Conservation (phyloP, 2,329 filamentous ascomycete genomes). For the Metarhizium album region DNA sequence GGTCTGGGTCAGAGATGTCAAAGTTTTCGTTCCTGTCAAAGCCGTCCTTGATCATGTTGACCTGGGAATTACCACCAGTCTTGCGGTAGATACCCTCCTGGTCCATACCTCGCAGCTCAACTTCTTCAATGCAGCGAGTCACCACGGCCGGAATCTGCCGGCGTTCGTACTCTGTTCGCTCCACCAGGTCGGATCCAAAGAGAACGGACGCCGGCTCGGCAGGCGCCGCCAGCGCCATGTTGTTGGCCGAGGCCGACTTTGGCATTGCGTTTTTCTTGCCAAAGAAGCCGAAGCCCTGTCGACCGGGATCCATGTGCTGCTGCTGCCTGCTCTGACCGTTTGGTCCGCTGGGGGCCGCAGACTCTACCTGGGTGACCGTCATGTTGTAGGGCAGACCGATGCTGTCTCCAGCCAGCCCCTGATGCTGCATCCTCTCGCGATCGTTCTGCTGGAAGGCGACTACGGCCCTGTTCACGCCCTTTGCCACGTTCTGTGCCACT, state of each 20-base stretch:
- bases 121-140: conserved; percentile 89
- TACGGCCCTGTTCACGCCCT: conserved; percentile 88
- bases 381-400: conserved; percentile 63
- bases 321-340: conserved; percentile 19
- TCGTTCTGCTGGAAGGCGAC: conserved; percentile 54
- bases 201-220: conserved; percentile 50
- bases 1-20: conserved; percentile 84
- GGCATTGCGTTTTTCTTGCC: conserved; percentile 42
- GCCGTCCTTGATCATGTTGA: conserved; percentile 81
- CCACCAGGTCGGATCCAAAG: conserved; percentile 81
- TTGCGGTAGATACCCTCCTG: conserved; percentile 97
- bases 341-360: conserved; percentile 24
- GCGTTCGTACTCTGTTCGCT: conserved; percentile 79
- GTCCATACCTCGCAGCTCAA: conserved; percentile 93
- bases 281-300: conserved; percentile 64
- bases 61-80: conserved; percentile 83
- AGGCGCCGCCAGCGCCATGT: conserved; percentile 27
- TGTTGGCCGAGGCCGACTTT: conserved; percentile 36
- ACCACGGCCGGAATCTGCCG: conserved; percentile 85
- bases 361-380: conserved; percentile 46
- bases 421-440: conserved; percentile 43
- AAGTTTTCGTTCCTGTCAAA: conserved; percentile 81
- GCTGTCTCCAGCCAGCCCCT: conserved; percentile 47
- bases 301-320: conserved; percentile 21
- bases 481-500: conserved; percentile 86